Conservation (phyloP, 306 rosid genomes). For the Pyrus communis region DNA sequence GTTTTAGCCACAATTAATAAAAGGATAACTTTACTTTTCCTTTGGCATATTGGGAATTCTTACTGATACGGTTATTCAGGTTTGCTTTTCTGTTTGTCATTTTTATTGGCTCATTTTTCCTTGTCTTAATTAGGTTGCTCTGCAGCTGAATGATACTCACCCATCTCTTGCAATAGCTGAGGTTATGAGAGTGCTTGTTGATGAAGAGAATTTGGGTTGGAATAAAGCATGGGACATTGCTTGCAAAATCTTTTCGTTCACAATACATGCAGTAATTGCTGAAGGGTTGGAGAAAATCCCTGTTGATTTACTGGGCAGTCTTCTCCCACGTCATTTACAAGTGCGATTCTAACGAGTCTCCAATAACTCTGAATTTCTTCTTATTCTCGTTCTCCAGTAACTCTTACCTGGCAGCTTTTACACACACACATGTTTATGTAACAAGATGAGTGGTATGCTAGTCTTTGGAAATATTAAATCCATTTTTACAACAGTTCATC, state of each 20-base stretch:
- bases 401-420: neutral
- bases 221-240: conserved; percentile 51
- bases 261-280: conserved; percentile 59
- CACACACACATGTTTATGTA: neutral
- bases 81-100: conserved; percentile 11
- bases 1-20: neutral
- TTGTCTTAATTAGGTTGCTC: conserved; percentile 44
- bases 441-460: neutral
- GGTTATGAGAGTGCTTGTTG: conserved; percentile 62
- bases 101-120: conserved; percentile 8
- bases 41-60: neutral
- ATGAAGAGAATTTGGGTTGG: conserved; percentile 64
- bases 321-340: conserved; percentile 74
- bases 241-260: conserved; percentile 54
- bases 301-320: conserved; percentile 56
- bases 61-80: conserved; percentile 9
- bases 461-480: neutral
- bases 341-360: conserved; percentile 20
- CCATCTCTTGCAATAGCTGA: conserved; percentile 68
- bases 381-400: neutral
- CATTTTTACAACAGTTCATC: neutral
- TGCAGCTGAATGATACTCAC: conserved; percentile 72
- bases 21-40: neutral
- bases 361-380: neutral
- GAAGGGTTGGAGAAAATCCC: conserved; percentile 67